Conservation (phyloP, 148 eudicot genomes). For the Tetragonia tetragonoides region DNA sequence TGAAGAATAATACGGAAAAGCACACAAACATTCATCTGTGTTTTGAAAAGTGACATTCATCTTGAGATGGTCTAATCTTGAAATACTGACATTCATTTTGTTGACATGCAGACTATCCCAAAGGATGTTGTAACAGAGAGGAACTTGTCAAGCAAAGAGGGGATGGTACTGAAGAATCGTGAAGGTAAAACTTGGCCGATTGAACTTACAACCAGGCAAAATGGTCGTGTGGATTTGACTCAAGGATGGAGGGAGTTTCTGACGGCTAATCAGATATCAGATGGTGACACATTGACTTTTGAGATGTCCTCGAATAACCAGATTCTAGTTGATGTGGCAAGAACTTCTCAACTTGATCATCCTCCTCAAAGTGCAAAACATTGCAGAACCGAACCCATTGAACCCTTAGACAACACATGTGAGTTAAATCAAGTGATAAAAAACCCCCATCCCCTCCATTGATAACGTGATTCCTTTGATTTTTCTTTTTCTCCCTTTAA, state of each 20-base stretch:
- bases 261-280: background rate
- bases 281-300: conserved; percentile 24
- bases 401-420: background rate
- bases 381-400: conserved; percentile 1
- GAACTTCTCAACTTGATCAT: conserved; percentile 6
- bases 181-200: conserved; percentile 23
- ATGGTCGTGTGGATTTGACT: conserved; percentile 24
- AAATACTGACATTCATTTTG: background rate
- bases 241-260: conserved; percentile 28
- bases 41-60: background rate
- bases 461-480: background rate
- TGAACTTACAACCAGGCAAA: conserved; percentile 20
- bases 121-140: background rate
- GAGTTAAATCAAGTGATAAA: background rate
- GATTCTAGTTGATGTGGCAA: conserved; percentile 16
- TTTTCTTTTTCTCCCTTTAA: background rate
- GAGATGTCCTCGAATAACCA: conserved; percentile 16
- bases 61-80: background rate
- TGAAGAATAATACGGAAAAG: too few species aligned
- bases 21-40: too few species aligned
- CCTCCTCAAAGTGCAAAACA: conserved; percentile 2
- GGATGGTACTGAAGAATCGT: conserved; percentile 6
- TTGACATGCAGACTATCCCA: conserved; percentile 22
- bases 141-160: conserved; percentile 12
- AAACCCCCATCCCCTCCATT: background rate